Percentiles rank a stretch among this genome's conserved stretches.
phyloP scores from a whole-genome alignment of 2,329 filamentous ascomycete genomes.

The Pyrenochaeta sp. region DNA sequence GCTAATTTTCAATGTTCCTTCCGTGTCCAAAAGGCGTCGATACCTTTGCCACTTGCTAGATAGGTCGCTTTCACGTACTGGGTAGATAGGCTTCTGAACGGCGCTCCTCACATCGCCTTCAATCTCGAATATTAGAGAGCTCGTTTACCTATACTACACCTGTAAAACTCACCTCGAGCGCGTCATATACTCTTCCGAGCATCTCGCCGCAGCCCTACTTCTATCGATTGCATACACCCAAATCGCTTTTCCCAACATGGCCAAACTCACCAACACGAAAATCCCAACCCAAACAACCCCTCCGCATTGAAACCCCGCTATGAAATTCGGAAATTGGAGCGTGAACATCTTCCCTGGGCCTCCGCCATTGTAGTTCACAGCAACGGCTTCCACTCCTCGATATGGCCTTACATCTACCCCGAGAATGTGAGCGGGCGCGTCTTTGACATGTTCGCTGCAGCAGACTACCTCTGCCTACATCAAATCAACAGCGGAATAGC shows the following conservation, averaged over 20 bases:
- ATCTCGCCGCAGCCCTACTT: background rate
- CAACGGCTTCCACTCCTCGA: slow-evolving; percentile 40
- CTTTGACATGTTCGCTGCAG: slow-evolving; percentile 10
- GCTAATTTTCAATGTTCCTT: no score
- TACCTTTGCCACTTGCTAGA: no score
- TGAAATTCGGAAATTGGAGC: slow-evolving; percentile 40
- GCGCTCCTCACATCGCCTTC: no score
- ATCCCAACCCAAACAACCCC: slow-evolving; percentile 34
- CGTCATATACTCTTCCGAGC: no score
- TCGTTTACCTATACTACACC: no score
- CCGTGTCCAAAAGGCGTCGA: no score
- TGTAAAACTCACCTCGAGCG: no score
- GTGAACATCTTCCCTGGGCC: slow-evolving; percentile 39
- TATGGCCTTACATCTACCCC: slow-evolving; percentile 41
- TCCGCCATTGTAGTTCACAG: slow-evolving; percentile 41
- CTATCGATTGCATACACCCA: background rate
- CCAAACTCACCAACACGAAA: slow-evolving; percentile 27
- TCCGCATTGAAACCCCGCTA: slow-evolving; percentile 40
- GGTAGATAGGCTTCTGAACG: no score
- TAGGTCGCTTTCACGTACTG: no score
- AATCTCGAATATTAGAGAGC: no score
- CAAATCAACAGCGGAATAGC: slow-evolving; percentile 46
- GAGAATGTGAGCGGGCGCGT: slow-evolving; percentile 23
- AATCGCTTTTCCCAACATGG: background rate
- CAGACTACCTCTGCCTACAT: slow-evolving; percentile 43